Evolutionary conservation across 2,329 filamentous ascomycete species (phyloP).

Genomic region (Cercospora beticola): DNA sequence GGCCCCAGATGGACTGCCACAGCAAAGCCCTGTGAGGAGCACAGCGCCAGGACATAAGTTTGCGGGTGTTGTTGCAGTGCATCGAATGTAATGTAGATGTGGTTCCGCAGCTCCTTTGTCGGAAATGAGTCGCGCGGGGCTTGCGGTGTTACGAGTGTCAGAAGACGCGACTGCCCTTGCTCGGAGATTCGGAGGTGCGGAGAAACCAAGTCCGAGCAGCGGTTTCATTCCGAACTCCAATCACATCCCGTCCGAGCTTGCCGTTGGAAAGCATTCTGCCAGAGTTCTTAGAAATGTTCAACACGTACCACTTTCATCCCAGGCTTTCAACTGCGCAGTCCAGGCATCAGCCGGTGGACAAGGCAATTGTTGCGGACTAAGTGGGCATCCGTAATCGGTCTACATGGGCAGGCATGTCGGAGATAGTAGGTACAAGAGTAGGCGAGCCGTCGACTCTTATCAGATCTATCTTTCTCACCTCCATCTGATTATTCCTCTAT

Average conservation of each 20-base stretch:
- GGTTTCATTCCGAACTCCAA: not conserved
- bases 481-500: not conserved
- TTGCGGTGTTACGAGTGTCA: not conserved
- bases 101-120: not conserved
- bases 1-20: too few relatives aligned
- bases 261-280: not conserved
- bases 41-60: not conserved
- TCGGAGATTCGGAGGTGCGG: conserved; percentile 2
- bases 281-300: conserved; percentile 1
- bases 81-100: not conserved
- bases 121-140: not conserved
- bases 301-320: not conserved
- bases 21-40: too few relatives aligned
- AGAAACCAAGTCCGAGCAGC: not conserved
- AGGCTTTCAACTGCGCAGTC: not conserved
- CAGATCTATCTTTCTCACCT: not conserved
- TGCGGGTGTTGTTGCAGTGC: not conserved
- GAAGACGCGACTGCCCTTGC: not conserved
- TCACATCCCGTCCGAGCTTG: not conserved
- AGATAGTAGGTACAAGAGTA: not conserved
- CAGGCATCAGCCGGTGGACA: not conserved
- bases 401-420: not conserved
- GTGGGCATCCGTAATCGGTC: not conserved
- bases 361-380: not conserved
- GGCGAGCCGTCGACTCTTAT: not conserved